phyloP scores from a whole-genome alignment of 2,329 filamentous ascomycete genomes.

The Aspergillus pseudoterreus region DNA sequence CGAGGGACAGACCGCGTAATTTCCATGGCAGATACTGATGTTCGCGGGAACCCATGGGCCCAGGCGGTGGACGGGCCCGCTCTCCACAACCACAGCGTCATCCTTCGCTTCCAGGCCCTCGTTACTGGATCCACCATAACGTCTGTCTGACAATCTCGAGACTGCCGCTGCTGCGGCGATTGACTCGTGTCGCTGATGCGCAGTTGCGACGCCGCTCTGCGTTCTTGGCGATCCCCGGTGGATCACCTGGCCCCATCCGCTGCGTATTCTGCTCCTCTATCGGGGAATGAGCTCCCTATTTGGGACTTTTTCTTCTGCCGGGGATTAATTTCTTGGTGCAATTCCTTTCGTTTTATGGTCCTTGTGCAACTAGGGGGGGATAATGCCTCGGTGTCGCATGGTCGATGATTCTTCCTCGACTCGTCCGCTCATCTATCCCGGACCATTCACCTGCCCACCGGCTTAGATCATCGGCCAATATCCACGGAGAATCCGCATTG shows the following conservation, averaged over 20 bases:
- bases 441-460: too few species aligned
- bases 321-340: neutral
- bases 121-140: constrained; percentile 15
- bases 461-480: too few species aligned
- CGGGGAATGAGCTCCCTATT: constrained; percentile 1
- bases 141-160: constrained; percentile 15
- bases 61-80: constrained; percentile 5
- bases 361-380: too few species aligned
- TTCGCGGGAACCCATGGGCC: constrained; percentile 8
- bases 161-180: neutral
- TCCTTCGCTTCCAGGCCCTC: constrained; percentile 26
- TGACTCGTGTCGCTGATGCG: too few species aligned
- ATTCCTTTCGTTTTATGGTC: too few species aligned
- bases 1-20: neutral
- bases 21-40: constrained; percentile 1
- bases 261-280: constrained; percentile 2
- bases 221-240: constrained; percentile 22
- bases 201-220: neutral
- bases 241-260: constrained; percentile 9
- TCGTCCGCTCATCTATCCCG: too few species aligned
- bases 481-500: neutral
- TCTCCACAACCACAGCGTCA: constrained; percentile 25
- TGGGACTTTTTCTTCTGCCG: constrained; percentile 4
- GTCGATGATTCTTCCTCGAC: too few species aligned
- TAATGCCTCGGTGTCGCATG: too few species aligned